Evolutionary conservation across 169 alveolate genomes (phyloP), one percentile per base, ranked within the genome.

Genomic region (Cryptosporidium meleagridis): DNA sequence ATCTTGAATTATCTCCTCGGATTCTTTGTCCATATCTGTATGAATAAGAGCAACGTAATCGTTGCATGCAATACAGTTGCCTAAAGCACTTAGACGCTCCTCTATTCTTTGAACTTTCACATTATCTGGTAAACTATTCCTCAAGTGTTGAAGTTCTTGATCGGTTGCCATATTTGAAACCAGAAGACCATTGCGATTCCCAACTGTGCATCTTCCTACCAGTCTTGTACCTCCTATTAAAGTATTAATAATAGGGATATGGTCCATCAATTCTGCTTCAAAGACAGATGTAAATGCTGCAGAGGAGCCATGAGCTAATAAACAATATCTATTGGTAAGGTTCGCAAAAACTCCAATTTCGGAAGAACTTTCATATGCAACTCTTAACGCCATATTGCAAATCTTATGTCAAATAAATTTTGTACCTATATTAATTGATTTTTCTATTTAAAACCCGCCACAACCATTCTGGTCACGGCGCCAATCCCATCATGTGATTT

Each of bases 311-410:
- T 96, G 92, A 31, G 99, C 97, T 8, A 97, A 97, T 52, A 98
- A 86, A 67, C 99, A 97, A 93, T 98, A 98, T 16, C 96, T 93
- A 92, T 98, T 97, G 0, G 99, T 98, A 53, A 98, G 91, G 73
- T 97, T 97, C 21, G 99, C 97, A 85, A 98, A 98, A n/a, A 97
- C 99, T 51, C 99, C 99, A 18, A 98, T 98, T 80, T 98, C 99
- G 91, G 96, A 97, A 84, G 99, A 96, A 93, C 97, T 97, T 91
- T 98, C 99, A 96, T 94, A 58, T 97, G 94, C 86, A 41, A 61
- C 75, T 69, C 92, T 86, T 44, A 86, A 67, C 44, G 92, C 92
- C 92, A 86, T 86, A 26, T 53, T 37, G 52, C 26, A 12, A 33
- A 18, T 67, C 31, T 33, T 61, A 35, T 31, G 14, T 67, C 55